Evolutionary conservation across 768 basidiomycete genomes (phyloP), one percentile per base, ranked within the genome.

Genomic region (Kwoniella sp.): DNA sequence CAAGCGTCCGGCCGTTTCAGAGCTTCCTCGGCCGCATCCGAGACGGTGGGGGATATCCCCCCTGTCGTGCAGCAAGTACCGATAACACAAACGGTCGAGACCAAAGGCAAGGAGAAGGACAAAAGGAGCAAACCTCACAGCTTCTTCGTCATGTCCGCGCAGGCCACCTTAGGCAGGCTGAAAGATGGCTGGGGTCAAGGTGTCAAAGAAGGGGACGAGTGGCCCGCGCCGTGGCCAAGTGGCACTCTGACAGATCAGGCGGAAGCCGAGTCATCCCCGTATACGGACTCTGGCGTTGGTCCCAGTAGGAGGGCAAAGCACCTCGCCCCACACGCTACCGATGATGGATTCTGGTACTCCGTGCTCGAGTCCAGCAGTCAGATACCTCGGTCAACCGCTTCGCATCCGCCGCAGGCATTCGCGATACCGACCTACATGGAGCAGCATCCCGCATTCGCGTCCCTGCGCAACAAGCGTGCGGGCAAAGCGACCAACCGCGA

Each of bases 121-220:
- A 47, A 44, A 33, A 41, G 37, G 15, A 63, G 59, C 23, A 28
- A 28, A 12, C 53, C 60, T 3, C 60, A 69, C 46, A 20, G 46
- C 1, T 66, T 69, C 50, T 69, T 69, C 49, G 19, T 23, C 11
- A 12, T 39, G 39, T 50, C 52, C 22, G 54, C 32, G 11, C 37
- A 20, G 11, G 52, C 28, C 9, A 25, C n/a, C 23, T 32, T 45
- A 12, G 55, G 56, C 0, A 38, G 37, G 20, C 15, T 62, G 45
- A 60, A 51, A 32, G 39, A 59, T 46, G 68, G 68, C 2, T 70
- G 68, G 68, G 68, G 68, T n/a, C 25, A 43, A 19, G 59, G 46
- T 25, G 36, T 57, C 11, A 61, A 56, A 42, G 52, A 57, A 28
- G 67, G 64, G 1, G 62, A 62, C n/a, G 68, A 65, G 43, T 57